Conservation (phyloP, 2,329 filamentous ascomycete genomes). For the Stemphylium vesicarium region DNA sequence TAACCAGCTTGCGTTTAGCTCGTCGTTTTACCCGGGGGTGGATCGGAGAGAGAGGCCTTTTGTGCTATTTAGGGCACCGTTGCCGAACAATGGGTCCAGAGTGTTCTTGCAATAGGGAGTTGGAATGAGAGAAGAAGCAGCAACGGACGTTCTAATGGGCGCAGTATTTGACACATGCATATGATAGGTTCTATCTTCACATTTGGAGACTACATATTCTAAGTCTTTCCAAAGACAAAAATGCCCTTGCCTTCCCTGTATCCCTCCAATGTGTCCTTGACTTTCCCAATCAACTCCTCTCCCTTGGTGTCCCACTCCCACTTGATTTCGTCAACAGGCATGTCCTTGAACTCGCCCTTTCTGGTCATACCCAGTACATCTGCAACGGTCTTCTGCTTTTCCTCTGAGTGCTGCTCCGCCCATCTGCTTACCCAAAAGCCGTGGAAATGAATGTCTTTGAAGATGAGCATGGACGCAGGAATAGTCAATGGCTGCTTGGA, state of each 20-base stretch:
- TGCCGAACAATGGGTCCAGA: conserved; percentile 54
- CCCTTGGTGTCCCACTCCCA: conserved; percentile 86
- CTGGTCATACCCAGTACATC: conserved; percentile 81
- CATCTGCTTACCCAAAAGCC: conserved; percentile 96
- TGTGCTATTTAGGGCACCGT: conserved; percentile 50
- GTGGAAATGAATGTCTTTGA: conserved; percentile 85
- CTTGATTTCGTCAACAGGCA: conserved; percentile 78
- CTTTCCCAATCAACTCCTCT: conserved; percentile 70
- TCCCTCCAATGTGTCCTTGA: conserved; percentile 82
- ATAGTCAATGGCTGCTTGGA: conserved; percentile 81
- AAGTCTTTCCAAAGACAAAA: conserved; percentile 72
- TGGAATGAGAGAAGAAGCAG: not conserved
- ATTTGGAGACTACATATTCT: not conserved
- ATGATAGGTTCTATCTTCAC: not conserved
- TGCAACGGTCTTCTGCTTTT: conserved; percentile 80
- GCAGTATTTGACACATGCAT: not conserved
- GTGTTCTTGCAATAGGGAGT: conserved; percentile 28
- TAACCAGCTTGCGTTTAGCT: conserved; percentile 55
- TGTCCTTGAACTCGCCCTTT: conserved; percentile 79
- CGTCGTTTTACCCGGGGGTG: conserved; percentile 50
- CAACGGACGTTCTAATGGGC: not conserved
- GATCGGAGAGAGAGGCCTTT: conserved; percentile 54
- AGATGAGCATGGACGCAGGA: conserved; percentile 86
- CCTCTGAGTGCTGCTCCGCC: conserved; percentile 75
- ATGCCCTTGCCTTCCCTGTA: conserved; percentile 89